Percentiles rank a stretch among this genome's conserved stretches.
phyloP scores from a whole-genome alignment of 2,329 filamentous ascomycete species.

The Aureobasidium sp. region DNA sequence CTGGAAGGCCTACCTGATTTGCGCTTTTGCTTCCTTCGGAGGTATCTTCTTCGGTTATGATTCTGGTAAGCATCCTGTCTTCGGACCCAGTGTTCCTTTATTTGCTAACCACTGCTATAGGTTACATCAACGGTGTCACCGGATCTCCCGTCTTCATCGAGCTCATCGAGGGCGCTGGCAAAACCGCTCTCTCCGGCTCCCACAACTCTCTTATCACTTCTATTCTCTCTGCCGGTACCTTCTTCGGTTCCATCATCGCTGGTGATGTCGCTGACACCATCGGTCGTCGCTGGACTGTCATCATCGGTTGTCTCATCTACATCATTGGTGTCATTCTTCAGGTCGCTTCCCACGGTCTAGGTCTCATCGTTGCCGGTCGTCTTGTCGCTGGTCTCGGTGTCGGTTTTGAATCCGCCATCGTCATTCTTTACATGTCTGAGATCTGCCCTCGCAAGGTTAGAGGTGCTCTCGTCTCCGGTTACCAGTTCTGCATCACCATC shows the following conservation, averaged over 20 bases:
- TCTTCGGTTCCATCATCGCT: slow-evolving; percentile 69
- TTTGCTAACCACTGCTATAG: not conserved
- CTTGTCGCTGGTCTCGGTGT: slow-evolving; percentile 69
- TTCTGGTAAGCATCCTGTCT: slow-evolving; percentile 36
- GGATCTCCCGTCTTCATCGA: slow-evolving; percentile 43
- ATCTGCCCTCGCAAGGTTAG: slow-evolving; percentile 66
- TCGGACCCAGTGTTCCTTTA: not conserved
- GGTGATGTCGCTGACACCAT: slow-evolving; percentile 70
- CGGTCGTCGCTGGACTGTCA: slow-evolving; percentile 64
- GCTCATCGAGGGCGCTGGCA: slow-evolving; percentile 40
- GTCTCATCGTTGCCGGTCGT: slow-evolving; percentile 63
- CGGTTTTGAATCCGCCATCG: slow-evolving; percentile 70
- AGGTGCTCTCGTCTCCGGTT: slow-evolving; percentile 70
- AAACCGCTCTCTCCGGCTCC: slow-evolving; percentile 23
- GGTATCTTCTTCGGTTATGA: slow-evolving; percentile 72
- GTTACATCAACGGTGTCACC: slow-evolving; percentile 54
- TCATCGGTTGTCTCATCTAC: slow-evolving; percentile 65
- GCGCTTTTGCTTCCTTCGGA: slow-evolving; percentile 42
- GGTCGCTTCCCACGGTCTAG: slow-evolving; percentile 47
- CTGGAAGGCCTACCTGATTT: slow-evolving; percentile 33
- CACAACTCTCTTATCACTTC: slow-evolving; percentile 58
- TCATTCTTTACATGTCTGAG: slow-evolving; percentile 83
- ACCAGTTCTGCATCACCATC: slow-evolving; percentile 77
- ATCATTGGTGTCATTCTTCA: slow-evolving; percentile 56
- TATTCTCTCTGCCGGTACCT: slow-evolving; percentile 66